These are phyloP conservation scores for Prunus fruticosa DNA, from an alignment of 306 rosid genomes.

Conservation along the genomic window DNA sequence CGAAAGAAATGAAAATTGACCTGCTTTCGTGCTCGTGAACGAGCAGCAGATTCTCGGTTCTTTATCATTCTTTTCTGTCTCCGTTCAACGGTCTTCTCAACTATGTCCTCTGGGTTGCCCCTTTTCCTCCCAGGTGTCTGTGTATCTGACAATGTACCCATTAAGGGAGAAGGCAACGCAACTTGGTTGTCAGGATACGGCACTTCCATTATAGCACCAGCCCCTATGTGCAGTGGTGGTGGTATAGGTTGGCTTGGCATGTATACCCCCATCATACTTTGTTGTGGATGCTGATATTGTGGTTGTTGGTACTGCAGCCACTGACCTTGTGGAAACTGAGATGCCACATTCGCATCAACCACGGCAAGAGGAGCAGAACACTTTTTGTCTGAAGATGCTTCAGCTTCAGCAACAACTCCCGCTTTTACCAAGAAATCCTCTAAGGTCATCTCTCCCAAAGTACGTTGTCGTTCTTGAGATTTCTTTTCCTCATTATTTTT, in stretches of 20 bases:
- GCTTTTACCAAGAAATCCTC: conserved; percentile 96
- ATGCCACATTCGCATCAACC: conserved; percentile 40
- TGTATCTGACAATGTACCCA: conserved; percentile 66
- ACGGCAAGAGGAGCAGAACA: conserved; percentile 34
- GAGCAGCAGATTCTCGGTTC: conserved; percentile 97
- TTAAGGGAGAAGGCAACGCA: conserved; percentile 57
- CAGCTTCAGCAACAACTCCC: conserved; percentile 66
- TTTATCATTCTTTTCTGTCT: conserved; percentile 96
- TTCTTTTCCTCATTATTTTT: conserved; percentile 50
- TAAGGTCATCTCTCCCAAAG: conserved; percentile 95
- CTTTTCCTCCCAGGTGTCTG: conserved; percentile 68
- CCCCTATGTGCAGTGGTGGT: conserved; percentile 59
- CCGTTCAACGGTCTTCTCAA: conserved; percentile 82
- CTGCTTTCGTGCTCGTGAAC: conserved; percentile 97
- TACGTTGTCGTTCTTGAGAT: conserved; percentile 59
- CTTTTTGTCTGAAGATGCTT: conserved; percentile 45
- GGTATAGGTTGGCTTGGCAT: conserved; percentile 55
- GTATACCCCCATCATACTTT: conserved; percentile 64
- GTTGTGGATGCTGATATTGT: conserved; percentile 71
- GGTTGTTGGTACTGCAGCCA: conserved; percentile 78
- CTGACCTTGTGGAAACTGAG: conserved; percentile 56
- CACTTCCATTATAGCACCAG: conserved; percentile 59
- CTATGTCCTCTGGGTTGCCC: conserved; percentile 55
- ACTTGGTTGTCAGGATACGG: conserved; percentile 59
- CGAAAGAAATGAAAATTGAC: conserved; percentile 29